These are phyloP conservation scores for Mycena albidolilacea DNA, from an alignment of 768 basidiomycete genomes.

Conservation along the genomic window DNA sequence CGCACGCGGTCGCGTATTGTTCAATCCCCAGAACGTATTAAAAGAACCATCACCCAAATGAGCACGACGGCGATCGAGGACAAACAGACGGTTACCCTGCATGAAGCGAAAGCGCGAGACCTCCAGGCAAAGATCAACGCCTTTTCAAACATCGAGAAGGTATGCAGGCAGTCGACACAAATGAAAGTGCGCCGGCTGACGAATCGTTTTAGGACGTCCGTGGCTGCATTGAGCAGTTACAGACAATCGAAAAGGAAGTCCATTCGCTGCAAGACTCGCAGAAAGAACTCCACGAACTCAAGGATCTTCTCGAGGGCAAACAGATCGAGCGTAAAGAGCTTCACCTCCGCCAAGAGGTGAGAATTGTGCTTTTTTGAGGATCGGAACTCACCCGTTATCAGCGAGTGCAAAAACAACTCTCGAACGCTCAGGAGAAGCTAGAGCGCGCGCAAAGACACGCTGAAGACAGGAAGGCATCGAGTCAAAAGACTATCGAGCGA, in stretches of 20 bases:
- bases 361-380: conserved; percentile 29
- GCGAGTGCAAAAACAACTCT: conserved; percentile 86
- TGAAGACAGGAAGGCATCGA: conserved; percentile 84
- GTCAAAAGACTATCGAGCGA: conserved; percentile 80
- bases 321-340: conserved; percentile 83
- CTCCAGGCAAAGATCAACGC: conserved; percentile 81
- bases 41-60: conserved; percentile 87
- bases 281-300: conserved; percentile 78
- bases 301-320: conserved; percentile 79
- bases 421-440: conserved; percentile 87
- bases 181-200: conserved; percentile 12
- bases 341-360: conserved; percentile 76
- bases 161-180: conserved; percentile 41
- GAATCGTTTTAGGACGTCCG: conserved; percentile 71
- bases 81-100: conserved; percentile 72
- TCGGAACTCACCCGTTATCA: conserved; percentile 47
- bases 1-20: conserved; percentile 85
- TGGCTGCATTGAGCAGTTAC: conserved; percentile 81
- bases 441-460: conserved; percentile 84
- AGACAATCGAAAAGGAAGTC: conserved; percentile 79
- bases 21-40: conserved; percentile 92
- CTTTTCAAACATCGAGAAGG: conserved; percentile 83
- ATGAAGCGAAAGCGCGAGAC: conserved; percentile 84
- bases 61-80: conserved; percentile 76
- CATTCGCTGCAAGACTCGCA: conserved; percentile 73